A percentile compares a stretch with the other conserved stretches of the same genome.
Evolutionary conservation across 495 filamentous ascomycete genomes (phyloP).

Genomic region (Oleoguttula mirabilis): DNA sequence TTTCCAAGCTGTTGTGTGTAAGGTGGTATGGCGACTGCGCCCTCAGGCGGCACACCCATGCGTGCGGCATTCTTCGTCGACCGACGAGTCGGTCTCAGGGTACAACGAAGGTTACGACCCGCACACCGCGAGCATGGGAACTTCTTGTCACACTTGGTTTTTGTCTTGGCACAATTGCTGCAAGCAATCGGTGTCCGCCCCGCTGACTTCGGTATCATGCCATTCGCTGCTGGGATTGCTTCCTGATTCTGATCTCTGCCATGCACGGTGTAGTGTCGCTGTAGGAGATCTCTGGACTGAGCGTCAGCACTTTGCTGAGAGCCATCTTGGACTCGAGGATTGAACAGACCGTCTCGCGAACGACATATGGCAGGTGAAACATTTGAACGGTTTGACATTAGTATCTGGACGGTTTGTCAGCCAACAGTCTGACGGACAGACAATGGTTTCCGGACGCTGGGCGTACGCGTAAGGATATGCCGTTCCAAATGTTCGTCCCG

Average conservation of each 20-base stretch:
- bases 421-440: slow-evolving; percentile 2
- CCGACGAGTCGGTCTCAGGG: slow-evolving; percentile 43
- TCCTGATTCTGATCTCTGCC: slow-evolving; percentile 33
- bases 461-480: slow-evolving; percentile 50
- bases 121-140: slow-evolving; percentile 48
- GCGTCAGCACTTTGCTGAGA: slow-evolving; percentile 9
- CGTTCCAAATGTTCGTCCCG: slow-evolving; percentile 55
- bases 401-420: slow-evolving; percentile 38
- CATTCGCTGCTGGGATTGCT: slow-evolving; percentile 26
- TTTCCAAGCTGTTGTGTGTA: slow-evolving; percentile 10
- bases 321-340: neutral
- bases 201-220: slow-evolving; percentile 33
- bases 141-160: slow-evolving; percentile 56
- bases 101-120: slow-evolving; percentile 45
- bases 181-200: slow-evolving; percentile 34
- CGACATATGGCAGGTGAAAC: slow-evolving; percentile 46
- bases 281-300: slow-evolving; percentile 42
- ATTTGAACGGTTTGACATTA: slow-evolving; percentile 52
- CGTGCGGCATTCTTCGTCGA: slow-evolving; percentile 37
- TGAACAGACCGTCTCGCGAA: slow-evolving; percentile 47
- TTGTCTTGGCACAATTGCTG: slow-evolving; percentile 35
- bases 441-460: neutral
- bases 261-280: slow-evolving; percentile 42
- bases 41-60: slow-evolving; percentile 14
- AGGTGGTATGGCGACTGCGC: slow-evolving; percentile 10